Evolutionary conservation across 2,329 filamentous ascomycete species (phyloP).

Genomic region (Paecilomyces formosus): DNA sequence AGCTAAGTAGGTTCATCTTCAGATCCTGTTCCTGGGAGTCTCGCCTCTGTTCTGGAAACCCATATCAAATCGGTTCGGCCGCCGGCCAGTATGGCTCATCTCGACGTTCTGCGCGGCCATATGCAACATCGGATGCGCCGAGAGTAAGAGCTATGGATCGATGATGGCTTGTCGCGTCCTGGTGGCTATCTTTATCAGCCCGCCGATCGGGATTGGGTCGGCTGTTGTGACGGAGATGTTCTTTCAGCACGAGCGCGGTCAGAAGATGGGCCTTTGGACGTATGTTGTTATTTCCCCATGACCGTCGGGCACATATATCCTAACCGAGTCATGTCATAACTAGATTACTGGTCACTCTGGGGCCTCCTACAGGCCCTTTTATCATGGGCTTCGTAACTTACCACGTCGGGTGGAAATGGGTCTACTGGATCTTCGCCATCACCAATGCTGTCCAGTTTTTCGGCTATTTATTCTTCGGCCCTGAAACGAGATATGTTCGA

Average conservation of each 20-base stretch:
- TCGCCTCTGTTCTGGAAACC: slow-evolving; percentile 49
- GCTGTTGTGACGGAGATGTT: slow-evolving; percentile 50
- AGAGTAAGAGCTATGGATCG: slow-evolving; percentile 39
- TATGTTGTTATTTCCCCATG: not conserved
- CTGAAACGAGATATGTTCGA: slow-evolving; percentile 43
- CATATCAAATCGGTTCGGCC: slow-evolving; percentile 44
- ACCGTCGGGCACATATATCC: not conserved
- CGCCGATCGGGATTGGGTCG: slow-evolving; percentile 45
- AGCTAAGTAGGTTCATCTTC: slow-evolving; percentile 20
- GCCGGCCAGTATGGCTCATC: slow-evolving; percentile 47
- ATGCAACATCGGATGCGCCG: slow-evolving; percentile 48
- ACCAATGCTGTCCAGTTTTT: slow-evolving; percentile 46
- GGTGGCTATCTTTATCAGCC: slow-evolving; percentile 46
- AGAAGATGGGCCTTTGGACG: slow-evolving; percentile 51
- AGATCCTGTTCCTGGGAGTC: slow-evolving; percentile 46
- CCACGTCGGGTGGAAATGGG: slow-evolving; percentile 49
- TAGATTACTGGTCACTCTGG: slow-evolving; percentile 39
- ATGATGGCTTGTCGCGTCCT: slow-evolving; percentile 46
- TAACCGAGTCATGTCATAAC: not conserved
- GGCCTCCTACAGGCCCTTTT: slow-evolving; percentile 32
- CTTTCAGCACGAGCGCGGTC: slow-evolving; percentile 45
- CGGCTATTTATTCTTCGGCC: slow-evolving; percentile 42
- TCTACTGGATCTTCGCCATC: slow-evolving; percentile 51
- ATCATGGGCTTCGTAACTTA: slow-evolving; percentile 37
- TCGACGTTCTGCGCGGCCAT: slow-evolving; percentile 40